These are phyloP conservation scores for Papilionanthe hybrid DNA, from an alignment of 116 monocot species.

Conservation along the genomic window DNA sequence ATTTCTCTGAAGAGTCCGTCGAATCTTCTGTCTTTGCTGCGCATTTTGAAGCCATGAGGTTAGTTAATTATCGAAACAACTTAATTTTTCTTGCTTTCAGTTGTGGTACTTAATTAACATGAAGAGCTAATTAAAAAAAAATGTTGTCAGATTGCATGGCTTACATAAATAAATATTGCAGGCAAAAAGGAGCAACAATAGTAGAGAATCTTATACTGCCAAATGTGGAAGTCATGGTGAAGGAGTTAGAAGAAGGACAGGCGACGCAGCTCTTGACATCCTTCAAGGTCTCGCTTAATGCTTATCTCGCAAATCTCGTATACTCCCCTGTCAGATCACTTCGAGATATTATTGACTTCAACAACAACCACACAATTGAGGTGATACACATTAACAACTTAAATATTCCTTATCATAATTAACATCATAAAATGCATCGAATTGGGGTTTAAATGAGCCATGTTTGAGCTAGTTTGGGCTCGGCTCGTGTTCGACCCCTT, in stretches of 20 bases:
- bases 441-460: no score
- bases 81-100: no score
- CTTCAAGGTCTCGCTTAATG: slow-evolving; percentile 51
- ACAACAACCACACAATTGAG: slow-evolving; percentile 28
- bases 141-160: no score
- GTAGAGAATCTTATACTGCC: slow-evolving; percentile 52
- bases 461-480: no score
- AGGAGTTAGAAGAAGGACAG: slow-evolving; percentile 24
- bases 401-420: no score
- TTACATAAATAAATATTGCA: slow-evolving; percentile 1
- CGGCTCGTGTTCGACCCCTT: no score
- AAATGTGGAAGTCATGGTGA: slow-evolving; percentile 26
- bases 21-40: slow-evolving; percentile 15
- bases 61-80: neutral
- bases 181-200: slow-evolving; percentile 50
- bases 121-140: no score
- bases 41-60: slow-evolving; percentile 55
- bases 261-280: slow-evolving; percentile 19
- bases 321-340: slow-evolving; percentile 56
- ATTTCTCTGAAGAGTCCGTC: neutral
- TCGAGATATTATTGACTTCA: slow-evolving; percentile 58
- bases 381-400: slow-evolving; percentile 12
- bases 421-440: no score
- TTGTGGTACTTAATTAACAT: no score
- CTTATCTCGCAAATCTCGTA: slow-evolving; percentile 40